Percentiles rank a stretch among this genome's conserved stretches.
phyloP scores from a whole-genome alignment of 1,284 basidiomycete genomes.

The Dichomitus squalens region DNA sequence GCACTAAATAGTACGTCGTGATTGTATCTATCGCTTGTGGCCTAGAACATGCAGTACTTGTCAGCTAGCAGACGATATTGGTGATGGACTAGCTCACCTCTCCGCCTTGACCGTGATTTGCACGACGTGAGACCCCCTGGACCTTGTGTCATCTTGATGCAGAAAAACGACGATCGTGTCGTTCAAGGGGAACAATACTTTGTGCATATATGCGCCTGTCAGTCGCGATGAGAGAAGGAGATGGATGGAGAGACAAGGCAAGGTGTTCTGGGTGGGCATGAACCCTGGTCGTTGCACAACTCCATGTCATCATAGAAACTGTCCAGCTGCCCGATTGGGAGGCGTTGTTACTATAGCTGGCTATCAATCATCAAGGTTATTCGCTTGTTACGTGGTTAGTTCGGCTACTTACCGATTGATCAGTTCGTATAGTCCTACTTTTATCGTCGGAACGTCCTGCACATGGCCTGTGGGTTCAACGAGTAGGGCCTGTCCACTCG shows the following conservation, averaged over 20 bases:
- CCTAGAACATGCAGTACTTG: slow-evolving; percentile 4
- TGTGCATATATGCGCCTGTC: neutral
- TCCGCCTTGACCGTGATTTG: slow-evolving; percentile 27
- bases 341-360: too few species aligned
- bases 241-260: neutral
- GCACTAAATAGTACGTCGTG: slow-evolving; percentile 25
- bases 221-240: neutral
- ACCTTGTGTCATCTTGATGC: slow-evolving; percentile 7
- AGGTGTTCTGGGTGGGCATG: neutral
- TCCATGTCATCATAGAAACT: neutral
- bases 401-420: too few species aligned
- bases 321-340: neutral
- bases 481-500: too few species aligned
- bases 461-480: too few species aligned
- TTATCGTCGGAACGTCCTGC: too few species aligned
- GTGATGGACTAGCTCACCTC: slow-evolving; percentile 7
- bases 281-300: neutral
- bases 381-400: too few species aligned
- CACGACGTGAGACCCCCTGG: slow-evolving; percentile 7
- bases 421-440: too few species aligned
- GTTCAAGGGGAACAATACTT: slow-evolving; percentile 22
- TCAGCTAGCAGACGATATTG: neutral
- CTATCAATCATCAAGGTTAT: too few species aligned
- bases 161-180: slow-evolving; percentile 27
- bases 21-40: slow-evolving; percentile 18